Evolutionary conservation across 176 grass and related monocot genomes (phyloP), one percentile per base, ranked within the genome.

Genomic region (Stipa capillata): DNA sequence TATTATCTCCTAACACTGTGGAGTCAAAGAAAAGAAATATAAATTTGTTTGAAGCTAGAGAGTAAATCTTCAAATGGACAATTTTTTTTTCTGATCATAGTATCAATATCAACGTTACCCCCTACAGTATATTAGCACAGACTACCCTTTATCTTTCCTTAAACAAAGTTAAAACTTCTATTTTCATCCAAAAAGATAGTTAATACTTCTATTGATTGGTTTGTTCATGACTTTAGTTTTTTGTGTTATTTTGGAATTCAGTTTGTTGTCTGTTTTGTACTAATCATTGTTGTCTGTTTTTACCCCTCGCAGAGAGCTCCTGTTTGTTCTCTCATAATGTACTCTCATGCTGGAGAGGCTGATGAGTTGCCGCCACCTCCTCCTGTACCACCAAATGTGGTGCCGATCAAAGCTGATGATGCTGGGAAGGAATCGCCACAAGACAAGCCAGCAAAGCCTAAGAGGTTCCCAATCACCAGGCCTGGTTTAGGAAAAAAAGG

Each of bases 401-500:
- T 74, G 7, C 78, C 91, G 0, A 82, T 82, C 28, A 93, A 82
- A 85, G 81, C 37, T 11, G 77, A 63, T 34, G 31, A 9, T 63
- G 59, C 3, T 35, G 31, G 7, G 0, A 34, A 61, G 29, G 27
- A 31, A 59, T 31, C 58, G 7, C 58, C 28, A 8, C 15, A 13
- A 61, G 27, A 56, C 45, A 78, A 78, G 31, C 44, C 47, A 36
- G 13, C 17, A 47, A 93, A 87, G 58, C 81, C 81, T 47, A 86
- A 88, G 66, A 73, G 87, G 80, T 14, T 88, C 10, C 89, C 75
- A 54, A 76, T 88, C 40, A 1, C 55, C 10, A 91, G 94, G 78
- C 91, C 82, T 11, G 84, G 94, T 17, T 4, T 94, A 71, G 94
- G 84, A 4, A 80, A 49, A 73, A 82, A 81, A 53, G 94, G 94